Base-by-base conservation (phyloP, 805 yeast genomes). In the Candida montana region DNA sequence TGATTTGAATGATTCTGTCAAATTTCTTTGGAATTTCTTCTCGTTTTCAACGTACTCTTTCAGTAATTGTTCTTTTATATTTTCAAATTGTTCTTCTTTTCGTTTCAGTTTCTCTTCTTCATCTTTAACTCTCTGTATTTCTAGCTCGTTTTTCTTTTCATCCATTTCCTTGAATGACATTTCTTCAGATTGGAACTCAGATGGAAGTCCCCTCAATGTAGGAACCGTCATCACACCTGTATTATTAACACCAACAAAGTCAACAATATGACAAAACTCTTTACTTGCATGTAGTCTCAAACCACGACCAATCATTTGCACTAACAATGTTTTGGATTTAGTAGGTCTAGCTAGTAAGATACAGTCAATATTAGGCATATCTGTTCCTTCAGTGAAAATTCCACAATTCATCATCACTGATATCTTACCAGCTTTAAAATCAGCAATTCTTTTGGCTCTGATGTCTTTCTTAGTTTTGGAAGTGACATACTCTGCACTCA, bases 281-380 rank as follows among this genome's bases (percentile, higher is more conserved):
- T 90, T 90, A 0, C 72, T 75, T 2, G 70, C 64, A 52, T 78
- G 79, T 12, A 76, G 50, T 29, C 98, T 64, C 31, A 90, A 63
- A 0, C 97, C 98, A 42, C 98, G 69, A 0, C 98, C 98, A 16
- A 90, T 72, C 96, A 90, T 90, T 57, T 90, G 98, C 15, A 79
- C 71, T 29, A 87, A 62, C 33, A 90, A 62, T 0, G 83, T 77
- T 26, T 78, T 64, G 1, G 96, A 89, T 44, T 71, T 72, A 0
- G 96, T 85, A 2, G 96, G 96, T 27, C 96, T 65, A 4, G 86
- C 84, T 26, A 90, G 60, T 23, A 90, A 67, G 11, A 90, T 65
- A 24, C 88, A 80, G 55, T 90, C 97, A 42, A 89, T 83, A 46
- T 80, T 80, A 3, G 97, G 97, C 16, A 91, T 80, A 63, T 90